Evolutionary conservation across 176 grass and related monocot species (phyloP).

Genomic region (Panicum miliaceum): DNA sequence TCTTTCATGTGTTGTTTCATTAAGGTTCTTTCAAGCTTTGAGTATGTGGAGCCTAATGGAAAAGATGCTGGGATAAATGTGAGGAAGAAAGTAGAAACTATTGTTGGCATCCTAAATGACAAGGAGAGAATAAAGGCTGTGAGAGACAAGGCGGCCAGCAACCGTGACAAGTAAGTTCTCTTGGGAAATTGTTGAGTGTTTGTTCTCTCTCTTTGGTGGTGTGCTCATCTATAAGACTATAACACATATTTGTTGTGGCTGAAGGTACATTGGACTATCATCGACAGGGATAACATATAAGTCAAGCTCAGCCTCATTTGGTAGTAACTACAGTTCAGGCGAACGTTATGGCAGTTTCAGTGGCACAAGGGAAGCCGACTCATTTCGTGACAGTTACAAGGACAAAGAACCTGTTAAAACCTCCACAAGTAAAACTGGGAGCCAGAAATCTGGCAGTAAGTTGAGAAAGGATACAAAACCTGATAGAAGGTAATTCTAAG

Average conservation of each 20-base stretch:
- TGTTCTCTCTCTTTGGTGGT: neutral
- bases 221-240: neutral
- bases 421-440: constrained; percentile 44
- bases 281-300: constrained; percentile 85
- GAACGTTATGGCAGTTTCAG: constrained; percentile 83
- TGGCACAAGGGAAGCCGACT: constrained; percentile 73
- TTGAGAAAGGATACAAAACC: constrained; percentile 48
- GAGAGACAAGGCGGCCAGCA: constrained; percentile 87
- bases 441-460: constrained; percentile 58
- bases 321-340: constrained; percentile 59
- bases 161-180: constrained; percentile 86
- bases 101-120: constrained; percentile 81
- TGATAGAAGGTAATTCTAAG: constrained; percentile 53
- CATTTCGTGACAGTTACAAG: constrained; percentile 63
- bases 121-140: constrained; percentile 88
- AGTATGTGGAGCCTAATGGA: constrained; percentile 94
- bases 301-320: constrained; percentile 80
- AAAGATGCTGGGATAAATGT: constrained; percentile 98
- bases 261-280: constrained; percentile 90
- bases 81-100: constrained; percentile 96
- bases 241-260: constrained; percentile 52
- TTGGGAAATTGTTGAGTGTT: constrained; percentile 22
- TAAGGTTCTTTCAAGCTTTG: constrained; percentile 89
- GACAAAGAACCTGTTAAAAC: constrained; percentile 64
- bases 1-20: constrained; percentile 43